Evolutionary conservation across 805 yeast genomes (phyloP), one percentile per base, ranked within the genome.

Genomic region (Sporopachydermia lactativora): DNA sequence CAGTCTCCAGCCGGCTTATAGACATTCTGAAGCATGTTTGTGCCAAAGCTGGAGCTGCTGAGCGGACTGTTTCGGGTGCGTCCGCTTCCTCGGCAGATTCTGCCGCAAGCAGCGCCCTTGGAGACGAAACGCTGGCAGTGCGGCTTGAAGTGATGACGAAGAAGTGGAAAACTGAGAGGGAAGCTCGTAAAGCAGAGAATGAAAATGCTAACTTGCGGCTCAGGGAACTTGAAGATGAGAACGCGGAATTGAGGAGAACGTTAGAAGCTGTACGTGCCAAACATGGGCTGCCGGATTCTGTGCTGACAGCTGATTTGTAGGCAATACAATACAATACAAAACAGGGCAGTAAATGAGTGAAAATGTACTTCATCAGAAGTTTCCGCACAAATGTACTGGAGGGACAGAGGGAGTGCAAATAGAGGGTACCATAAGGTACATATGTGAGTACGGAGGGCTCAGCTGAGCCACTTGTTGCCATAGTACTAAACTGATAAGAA

Each of bases 131-230:
- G 19, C 55, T 67, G 37, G 64, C 62, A 42, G 48, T 75, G 37
- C 62, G 85, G 41, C 60, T 79, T 13, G 77, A 73, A 17, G 85
- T 77, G 47, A 54, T 81, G 36, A 72, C 73, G 35, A 71, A 64
- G 45, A 65, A 78, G 49, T 77, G 83, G 79, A 75, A 76, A 49
- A 65, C 75, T 4, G 88, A 81, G 46, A 62, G 85, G 45, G 92
- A 81, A 53, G 71, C 81, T 15, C 58, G 86, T 19, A 70, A 71
- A 15, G 64, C 75, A 42, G 88, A 81, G 47, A 65, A 66, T 41
- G 65, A 65, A 31, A 77, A 77, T 31, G 73, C 81, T 2, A 64
- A 67, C 38, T 55, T 58, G 37, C 57, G 79, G 36, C 63, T 78
- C 3, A 51, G 54, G 15, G 75, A 71, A 41, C 51, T 80, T 24